Evolutionary conservation across 176 grass and related monocot genomes (phyloP).

Genomic region (Oropetium thomaeum): DNA sequence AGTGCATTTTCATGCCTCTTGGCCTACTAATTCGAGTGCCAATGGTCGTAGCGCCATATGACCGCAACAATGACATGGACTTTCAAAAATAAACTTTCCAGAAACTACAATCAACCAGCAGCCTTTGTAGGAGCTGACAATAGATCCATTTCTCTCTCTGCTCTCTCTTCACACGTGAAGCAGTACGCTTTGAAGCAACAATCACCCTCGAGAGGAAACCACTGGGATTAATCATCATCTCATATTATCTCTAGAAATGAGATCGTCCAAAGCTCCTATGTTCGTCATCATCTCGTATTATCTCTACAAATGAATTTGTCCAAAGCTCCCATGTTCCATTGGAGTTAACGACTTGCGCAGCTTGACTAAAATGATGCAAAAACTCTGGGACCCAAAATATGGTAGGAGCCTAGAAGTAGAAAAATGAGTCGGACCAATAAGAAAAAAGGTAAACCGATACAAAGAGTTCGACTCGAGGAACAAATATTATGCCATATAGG

Average conservation of each 20-base stretch:
- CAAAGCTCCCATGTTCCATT: neutral
- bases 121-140: too few relatives aligned
- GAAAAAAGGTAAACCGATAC: conserved; percentile 1
- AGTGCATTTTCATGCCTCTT: neutral
- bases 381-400: conserved; percentile 32
- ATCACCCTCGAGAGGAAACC: neutral
- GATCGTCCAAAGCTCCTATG: neutral
- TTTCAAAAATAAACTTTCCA: too few relatives aligned
- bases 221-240: conserved; percentile 5
- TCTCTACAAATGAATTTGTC: conserved; percentile 2
- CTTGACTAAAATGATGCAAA: neutral
- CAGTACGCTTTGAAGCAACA: neutral
- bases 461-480: conserved; percentile 27
- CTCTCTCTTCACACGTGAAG: too few relatives aligned
- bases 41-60: neutral
- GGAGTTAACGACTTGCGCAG: conserved; percentile 5
- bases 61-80: too few relatives aligned
- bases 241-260: conserved; percentile 6
- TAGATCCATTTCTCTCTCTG: too few relatives aligned
- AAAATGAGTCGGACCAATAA: neutral
- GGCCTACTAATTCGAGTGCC: neutral
- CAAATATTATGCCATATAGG: conserved; percentile 12
- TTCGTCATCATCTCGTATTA: too few relatives aligned
- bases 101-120: too few relatives aligned
- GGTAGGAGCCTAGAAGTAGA: conserved; percentile 1